Evolutionary conservation across 1,284 basidiomycete species (phyloP), one percentile per base, ranked within the genome.

Genomic region (Moniliophthora roreri): DNA sequence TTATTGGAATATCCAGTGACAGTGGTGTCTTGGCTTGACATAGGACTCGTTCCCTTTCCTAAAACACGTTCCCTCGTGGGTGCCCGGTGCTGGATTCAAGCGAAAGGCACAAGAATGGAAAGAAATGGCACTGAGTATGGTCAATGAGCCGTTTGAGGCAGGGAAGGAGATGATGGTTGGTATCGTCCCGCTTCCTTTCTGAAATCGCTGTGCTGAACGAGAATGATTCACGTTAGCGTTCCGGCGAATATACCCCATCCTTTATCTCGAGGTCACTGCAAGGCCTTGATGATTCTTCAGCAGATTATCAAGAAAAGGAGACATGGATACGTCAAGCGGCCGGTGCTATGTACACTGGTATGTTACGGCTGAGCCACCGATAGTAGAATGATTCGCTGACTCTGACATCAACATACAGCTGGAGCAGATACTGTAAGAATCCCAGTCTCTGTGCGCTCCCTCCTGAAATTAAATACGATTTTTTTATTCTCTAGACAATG

Each of bases 81-180:
- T 34, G 13, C 51, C 47, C 4, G 51, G 41, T 41, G 51, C 47
- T 16, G 26, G 55, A 35, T 51, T 52, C 28, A 21, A 51, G 51
- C 34, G 24, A 28, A 23, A 37, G 7, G 51, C 41, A 2, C 24
- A 40, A 18, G 23, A 4, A 11, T 38, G 13, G 11, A 39, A 21
- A 32, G 21, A 9, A 7, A n/a, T 41, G 6, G 38, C 39, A 4
- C 15, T 26, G 20, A 18, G 37, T 20, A 40, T 50, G 38, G 16
- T 24, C 6, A 40, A 28, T 41, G 21, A 50, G 39, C 36, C 48
- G 24, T 26, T 50, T 23, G 36, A 10, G 6, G 37, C 13, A 7
- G 48, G 37, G 37, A 50, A 40, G 48, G 9, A 10, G 34, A 26
- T 40, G 24, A 50, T 50, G 38, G 48, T 50, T 23, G 13, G 48